phyloP scores from a whole-genome alignment of 441 rosid species.

The Erodium chrysanthum region DNA sequence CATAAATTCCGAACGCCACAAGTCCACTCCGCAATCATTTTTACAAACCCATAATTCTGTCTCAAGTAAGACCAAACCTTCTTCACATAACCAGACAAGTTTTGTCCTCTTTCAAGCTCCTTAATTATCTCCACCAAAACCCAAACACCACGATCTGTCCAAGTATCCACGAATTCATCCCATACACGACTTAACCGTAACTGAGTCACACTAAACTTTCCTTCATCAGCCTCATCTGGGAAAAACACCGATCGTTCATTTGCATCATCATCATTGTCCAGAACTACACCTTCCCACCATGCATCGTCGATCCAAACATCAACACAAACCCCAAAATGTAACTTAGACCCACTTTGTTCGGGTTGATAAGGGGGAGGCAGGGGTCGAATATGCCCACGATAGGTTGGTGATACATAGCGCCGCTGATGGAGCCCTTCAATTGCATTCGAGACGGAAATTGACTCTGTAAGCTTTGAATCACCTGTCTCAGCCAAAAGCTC shows the following conservation, averaged over 20 bases:
- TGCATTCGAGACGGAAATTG: slow-evolving; percentile 29
- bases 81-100: slow-evolving; percentile 24
- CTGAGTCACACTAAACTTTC: slow-evolving; percentile 21
- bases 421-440: slow-evolving; percentile 32
- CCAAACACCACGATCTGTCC: slow-evolving; percentile 34
- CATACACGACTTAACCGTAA: slow-evolving; percentile 27
- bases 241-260: slow-evolving; percentile 32
- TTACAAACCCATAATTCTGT: slow-evolving; percentile 30
- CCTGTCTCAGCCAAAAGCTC: slow-evolving; percentile 30
- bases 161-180: slow-evolving; percentile 33
- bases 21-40: slow-evolving; percentile 38
- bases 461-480: slow-evolving; percentile 27
- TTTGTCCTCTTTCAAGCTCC: slow-evolving; percentile 25
- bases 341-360: slow-evolving; percentile 10
- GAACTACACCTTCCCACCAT: slow-evolving; percentile 43
- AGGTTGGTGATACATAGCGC: slow-evolving; percentile 25
- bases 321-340: slow-evolving; percentile 33
- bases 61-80: slow-evolving; percentile 30
- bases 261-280: slow-evolving; percentile 28
- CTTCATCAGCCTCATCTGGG: slow-evolving; percentile 34
- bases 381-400: slow-evolving; percentile 35
- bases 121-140: slow-evolving; percentile 27
- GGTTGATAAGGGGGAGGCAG: slow-evolving; percentile 15
- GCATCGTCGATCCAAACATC: slow-evolving; percentile 36
- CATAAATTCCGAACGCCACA: slow-evolving; percentile 28